A percentile compares a stretch with the other conserved stretches of the same genome.
These are phyloP conservation scores for Moniliella sp. DNA, from an alignment of 1,284 basidiomycete species.

Conservation along the genomic window DNA sequence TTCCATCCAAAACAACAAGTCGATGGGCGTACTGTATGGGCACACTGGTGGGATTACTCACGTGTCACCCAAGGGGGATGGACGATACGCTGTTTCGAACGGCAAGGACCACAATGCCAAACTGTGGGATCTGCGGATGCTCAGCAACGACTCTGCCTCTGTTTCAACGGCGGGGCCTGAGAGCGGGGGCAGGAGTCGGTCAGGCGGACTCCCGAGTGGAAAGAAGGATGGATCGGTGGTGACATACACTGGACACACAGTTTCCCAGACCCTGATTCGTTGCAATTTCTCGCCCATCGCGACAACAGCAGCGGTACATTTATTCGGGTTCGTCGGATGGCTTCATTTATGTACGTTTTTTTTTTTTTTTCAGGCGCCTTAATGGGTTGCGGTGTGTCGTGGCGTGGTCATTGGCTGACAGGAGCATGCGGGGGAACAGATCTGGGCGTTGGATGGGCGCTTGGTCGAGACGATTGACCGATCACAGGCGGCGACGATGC, in stretches of 20 bases:
- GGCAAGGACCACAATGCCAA: slow-evolving; percentile 83
- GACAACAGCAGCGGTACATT: slow-evolving; percentile 76
- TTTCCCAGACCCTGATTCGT: slow-evolving; percentile 76
- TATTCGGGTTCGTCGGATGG: slow-evolving; percentile 73
- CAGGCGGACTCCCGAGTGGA: too few relatives aligned
- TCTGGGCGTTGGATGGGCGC: slow-evolving; percentile 79
- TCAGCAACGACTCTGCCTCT: slow-evolving; percentile 42
- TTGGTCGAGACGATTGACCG: slow-evolving; percentile 66
- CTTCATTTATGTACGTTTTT: slow-evolving; percentile 22
- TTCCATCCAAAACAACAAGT: slow-evolving; percentile 53
- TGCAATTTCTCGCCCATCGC: slow-evolving; percentile 81
- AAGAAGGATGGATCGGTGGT: slow-evolving; percentile 81
- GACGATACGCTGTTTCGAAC: slow-evolving; percentile 84
- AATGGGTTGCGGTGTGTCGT: too few relatives aligned
- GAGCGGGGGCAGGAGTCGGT: too few relatives aligned
- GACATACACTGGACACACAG: slow-evolving; percentile 70
- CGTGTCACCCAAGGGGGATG: slow-evolving; percentile 46
- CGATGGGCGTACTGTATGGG: slow-evolving; percentile 74
- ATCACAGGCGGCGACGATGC: slow-evolving; percentile 49
- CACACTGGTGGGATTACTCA: slow-evolving; percentile 51
- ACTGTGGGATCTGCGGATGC: slow-evolving; percentile 82
- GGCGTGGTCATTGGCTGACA: too few relatives aligned
- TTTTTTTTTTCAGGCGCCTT: too few relatives aligned
- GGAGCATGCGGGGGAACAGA: slow-evolving; percentile 38
- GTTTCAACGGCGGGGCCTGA: too few relatives aligned